phyloP scores from a whole-genome alignment of 129 eudicot species.

The Daucus carota region DH1_v3.0 NC_030387.2:1823501-1824000 shows the following conservation, averaged over 20 bases:
- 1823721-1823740: background rate
- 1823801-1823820: background rate
- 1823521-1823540: conserved; percentile 88
- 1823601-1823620: background rate
- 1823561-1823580: conserved; percentile 98
- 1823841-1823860: background rate
- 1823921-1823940: background rate
- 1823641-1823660: background rate
- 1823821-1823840: background rate
- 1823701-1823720: background rate
- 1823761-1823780: background rate
- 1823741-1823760: background rate
- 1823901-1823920: background rate
- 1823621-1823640: background rate
- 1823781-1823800: background rate
- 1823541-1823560: conserved; percentile 72
- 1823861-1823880: background rate
- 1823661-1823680: background rate
- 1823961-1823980: background rate
- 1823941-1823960: background rate
- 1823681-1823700: background rate
- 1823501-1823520: conserved; percentile 49
- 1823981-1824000: background rate
- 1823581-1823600: conserved; percentile 34
- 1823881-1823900: background rate